Conservation (phyloP, 495 filamentous ascomycete species). For the Penicillium odoratum region DNA sequence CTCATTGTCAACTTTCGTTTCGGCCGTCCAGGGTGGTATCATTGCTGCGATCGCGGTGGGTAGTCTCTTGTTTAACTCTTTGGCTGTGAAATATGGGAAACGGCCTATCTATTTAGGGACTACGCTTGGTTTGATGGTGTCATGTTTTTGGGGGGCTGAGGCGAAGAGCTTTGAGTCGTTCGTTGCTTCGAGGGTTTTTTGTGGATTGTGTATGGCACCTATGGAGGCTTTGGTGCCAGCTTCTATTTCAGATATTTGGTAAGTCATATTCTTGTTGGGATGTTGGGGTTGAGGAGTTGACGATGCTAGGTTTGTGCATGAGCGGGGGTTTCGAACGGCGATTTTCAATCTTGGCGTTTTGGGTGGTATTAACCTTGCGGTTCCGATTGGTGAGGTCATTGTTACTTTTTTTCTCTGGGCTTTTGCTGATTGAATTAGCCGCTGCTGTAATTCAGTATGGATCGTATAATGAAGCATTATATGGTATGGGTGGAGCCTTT, state of each 20-base stretch:
- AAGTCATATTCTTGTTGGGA: background rate
- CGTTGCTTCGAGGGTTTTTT: slow-evolving; percentile 47
- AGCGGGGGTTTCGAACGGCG: slow-evolving; percentile 64
- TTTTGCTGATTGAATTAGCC: slow-evolving; percentile 18
- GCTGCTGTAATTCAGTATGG: slow-evolving; percentile 36
- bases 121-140: slow-evolving; percentile 56
- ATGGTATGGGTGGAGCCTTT: slow-evolving; percentile 45
- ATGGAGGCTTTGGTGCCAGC: slow-evolving; percentile 33
- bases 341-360: slow-evolving; percentile 63
- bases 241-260: slow-evolving; percentile 33
- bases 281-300: background rate
- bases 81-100: slow-evolving; percentile 65
- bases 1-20: slow-evolving; percentile 34
- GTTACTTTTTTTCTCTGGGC: background rate
- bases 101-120: slow-evolving; percentile 62
- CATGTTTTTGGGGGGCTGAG: slow-evolving; percentile 61
- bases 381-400: slow-evolving; percentile 36
- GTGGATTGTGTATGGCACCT: slow-evolving; percentile 35
- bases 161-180: slow-evolving; percentile 57
- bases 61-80: slow-evolving; percentile 60
- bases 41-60: slow-evolving; percentile 50
- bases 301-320: slow-evolving; percentile 54
- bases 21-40: slow-evolving; percentile 30
- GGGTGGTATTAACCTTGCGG: slow-evolving; percentile 45
- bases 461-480: slow-evolving; percentile 31